Evolutionary conservation across 2,329 filamentous ascomycete species (phyloP).

Genomic region (Lasiodiplodia theobromae): DNA sequence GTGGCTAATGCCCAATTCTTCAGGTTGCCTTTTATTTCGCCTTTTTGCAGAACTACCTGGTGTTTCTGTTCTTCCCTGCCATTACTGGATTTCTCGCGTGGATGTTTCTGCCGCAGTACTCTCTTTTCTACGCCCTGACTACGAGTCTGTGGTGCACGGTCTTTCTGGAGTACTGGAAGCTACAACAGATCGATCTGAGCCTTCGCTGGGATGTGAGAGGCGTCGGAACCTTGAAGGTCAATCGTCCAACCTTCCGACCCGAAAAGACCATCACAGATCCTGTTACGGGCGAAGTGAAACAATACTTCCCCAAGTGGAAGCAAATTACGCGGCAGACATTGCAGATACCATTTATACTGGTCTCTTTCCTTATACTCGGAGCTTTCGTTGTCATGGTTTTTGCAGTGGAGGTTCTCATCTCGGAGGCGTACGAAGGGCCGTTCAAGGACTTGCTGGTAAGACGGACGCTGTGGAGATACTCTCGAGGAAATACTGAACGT

Average conservation of each 20-base stretch:
- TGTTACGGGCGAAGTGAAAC: slow-evolving; percentile 36
- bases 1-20: neutral
- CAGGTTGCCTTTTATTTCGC: slow-evolving; percentile 45
- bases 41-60: slow-evolving; percentile 45
- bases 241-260: slow-evolving; percentile 40
- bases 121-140: slow-evolving; percentile 40
- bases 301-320: slow-evolving; percentile 43
- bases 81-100: slow-evolving; percentile 41
- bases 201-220: slow-evolving; percentile 45
- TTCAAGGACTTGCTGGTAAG: slow-evolving; percentile 42
- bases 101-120: slow-evolving; percentile 42
- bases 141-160: slow-evolving; percentile 45
- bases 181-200: slow-evolving; percentile 41
- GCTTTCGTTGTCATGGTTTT: slow-evolving; percentile 41
- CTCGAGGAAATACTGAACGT: slow-evolving; percentile 28
- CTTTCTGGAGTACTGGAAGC: slow-evolving; percentile 47
- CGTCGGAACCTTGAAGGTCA: slow-evolving; percentile 40
- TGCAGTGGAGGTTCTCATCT: slow-evolving; percentile 43
- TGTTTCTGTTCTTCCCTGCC: slow-evolving; percentile 41
- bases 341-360: slow-evolving; percentile 41
- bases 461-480: neutral
- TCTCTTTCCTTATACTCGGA: slow-evolving; percentile 40
- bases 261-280: slow-evolving; percentile 39
- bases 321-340: slow-evolving; percentile 40
- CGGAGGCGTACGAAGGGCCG: slow-evolving; percentile 43